Conservation (phyloP, 805 yeast genomes). For the Starmerella gropengiesseri region DNA sequence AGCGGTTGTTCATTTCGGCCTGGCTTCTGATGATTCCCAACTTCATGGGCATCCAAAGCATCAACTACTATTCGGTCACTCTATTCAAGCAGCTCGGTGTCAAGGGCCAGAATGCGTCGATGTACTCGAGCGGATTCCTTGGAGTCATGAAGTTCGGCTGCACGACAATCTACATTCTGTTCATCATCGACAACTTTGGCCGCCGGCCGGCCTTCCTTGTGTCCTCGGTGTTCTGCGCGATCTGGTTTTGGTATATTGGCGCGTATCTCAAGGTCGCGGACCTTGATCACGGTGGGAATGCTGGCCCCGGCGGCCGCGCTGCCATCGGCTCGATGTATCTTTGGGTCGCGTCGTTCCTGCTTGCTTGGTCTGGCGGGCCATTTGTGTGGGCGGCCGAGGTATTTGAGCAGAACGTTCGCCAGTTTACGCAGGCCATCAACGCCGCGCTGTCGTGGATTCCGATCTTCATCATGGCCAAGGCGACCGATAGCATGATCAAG, state of each 20-base stretch:
- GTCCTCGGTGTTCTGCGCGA: constrained; percentile 7
- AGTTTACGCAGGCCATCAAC: constrained; percentile 11
- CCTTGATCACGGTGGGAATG: neutral
- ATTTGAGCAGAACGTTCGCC: constrained; percentile 9
- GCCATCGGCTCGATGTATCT: constrained; percentile 12
- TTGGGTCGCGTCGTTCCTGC: constrained; percentile 12
- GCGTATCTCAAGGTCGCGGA: constrained; percentile 9
- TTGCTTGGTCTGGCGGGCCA: constrained; percentile 15
- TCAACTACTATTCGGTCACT: constrained; percentile 12
- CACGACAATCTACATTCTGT: constrained; percentile 9
- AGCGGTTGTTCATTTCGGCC: constrained; percentile 7
- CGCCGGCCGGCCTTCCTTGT: constrained; percentile 10
- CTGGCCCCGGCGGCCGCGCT: constrained; percentile 8
- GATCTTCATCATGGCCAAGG: constrained; percentile 13
- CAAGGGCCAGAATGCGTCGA: constrained; percentile 10
- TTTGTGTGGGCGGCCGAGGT: constrained; percentile 16
- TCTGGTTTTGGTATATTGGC: constrained; percentile 16
- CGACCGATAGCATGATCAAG: constrained; percentile 9
- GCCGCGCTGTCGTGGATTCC: constrained; percentile 13
- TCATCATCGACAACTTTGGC: constrained; percentile 10
- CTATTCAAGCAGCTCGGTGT: constrained; percentile 13
- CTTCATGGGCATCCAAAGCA: constrained; percentile 15
- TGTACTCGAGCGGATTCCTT: constrained; percentile 13
- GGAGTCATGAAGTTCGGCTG: constrained; percentile 13
- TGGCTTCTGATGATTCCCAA: constrained; percentile 11